Conservation (phyloP, 495 filamentous ascomycete species). For the Aspergillus haitiensis region DNA sequence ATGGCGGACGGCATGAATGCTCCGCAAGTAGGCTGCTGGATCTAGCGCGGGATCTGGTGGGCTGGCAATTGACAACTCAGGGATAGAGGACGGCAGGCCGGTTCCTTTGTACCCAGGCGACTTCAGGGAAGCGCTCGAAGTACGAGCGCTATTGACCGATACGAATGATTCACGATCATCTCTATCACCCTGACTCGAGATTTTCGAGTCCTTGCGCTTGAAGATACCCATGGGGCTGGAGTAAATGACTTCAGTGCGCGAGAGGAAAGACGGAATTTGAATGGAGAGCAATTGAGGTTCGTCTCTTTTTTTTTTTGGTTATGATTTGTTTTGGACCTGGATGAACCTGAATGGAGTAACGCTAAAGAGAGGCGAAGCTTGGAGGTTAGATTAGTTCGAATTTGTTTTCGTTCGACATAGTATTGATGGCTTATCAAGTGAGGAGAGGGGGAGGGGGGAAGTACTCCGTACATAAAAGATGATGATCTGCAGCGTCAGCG, state of each 20-base stretch:
- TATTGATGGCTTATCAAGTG: not conserved
- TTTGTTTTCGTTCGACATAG: not conserved
- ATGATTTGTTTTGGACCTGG: not conserved
- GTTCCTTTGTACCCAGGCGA: conserved; percentile 52
- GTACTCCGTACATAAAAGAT: conserved; percentile 12
- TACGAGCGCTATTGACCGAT: conserved; percentile 51
- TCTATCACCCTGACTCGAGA: conserved; percentile 49
- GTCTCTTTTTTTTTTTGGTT: not conserved
- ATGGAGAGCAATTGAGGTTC: conserved; percentile 11
- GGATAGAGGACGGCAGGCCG: conserved; percentile 50
- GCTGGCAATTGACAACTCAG: conserved; percentile 72
- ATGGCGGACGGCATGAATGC: conserved; percentile 85
- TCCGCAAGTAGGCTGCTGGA: conserved; percentile 88
- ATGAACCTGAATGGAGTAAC: conserved; percentile 1
- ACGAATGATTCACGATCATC: conserved; percentile 48
- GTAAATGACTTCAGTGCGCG: conserved; percentile 5
- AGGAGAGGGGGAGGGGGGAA: conserved; percentile 11
- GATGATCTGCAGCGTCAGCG: conserved; percentile 13
- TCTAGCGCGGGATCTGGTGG: conserved; percentile 88
- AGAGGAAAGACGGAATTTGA: conserved; percentile 7
- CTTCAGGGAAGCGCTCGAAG: conserved; percentile 55
- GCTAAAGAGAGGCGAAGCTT: conserved; percentile 4
- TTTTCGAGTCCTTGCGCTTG: conserved; percentile 59
- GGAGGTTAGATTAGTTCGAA: conserved; percentile 5
- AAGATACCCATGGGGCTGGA: conserved; percentile 59